These are phyloP conservation scores for Pythium aristosporum DNA, from an alignment of 352 stramenopile genomes.

Conservation along the genomic window DNA sequence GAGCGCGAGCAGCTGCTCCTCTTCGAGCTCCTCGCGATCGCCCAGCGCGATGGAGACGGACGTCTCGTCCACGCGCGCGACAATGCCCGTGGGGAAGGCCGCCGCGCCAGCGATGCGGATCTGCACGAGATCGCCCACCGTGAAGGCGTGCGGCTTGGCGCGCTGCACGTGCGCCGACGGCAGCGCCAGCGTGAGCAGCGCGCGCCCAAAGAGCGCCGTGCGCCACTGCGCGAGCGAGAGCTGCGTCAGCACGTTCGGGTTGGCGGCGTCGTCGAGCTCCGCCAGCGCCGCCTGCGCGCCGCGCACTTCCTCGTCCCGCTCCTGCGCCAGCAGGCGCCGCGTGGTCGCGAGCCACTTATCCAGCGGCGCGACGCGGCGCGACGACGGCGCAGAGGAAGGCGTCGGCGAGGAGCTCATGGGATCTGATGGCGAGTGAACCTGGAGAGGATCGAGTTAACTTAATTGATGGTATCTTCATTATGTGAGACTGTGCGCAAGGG, in stretches of 20 bases:
- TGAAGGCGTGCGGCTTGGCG: conserved; percentile 78
- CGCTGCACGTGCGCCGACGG: conserved; percentile 39
- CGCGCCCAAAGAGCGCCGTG: conserved; percentile 73
- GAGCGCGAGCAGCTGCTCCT: conserved; percentile 36
- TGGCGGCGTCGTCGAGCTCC: conserved; percentile 49
- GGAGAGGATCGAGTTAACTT: not conserved
- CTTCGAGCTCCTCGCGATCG: conserved; percentile 56
- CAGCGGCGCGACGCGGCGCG: conserved; percentile 31
- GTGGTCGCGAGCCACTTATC: conserved; percentile 59
- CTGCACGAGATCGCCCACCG: conserved; percentile 81
- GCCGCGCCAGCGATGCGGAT: conserved; percentile 33
- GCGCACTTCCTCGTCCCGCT: conserved; percentile 68
- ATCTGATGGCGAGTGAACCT: too few species aligned
- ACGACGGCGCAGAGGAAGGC: not conserved
- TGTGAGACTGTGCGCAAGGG: too few species aligned
- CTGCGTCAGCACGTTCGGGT: conserved; percentile 67
- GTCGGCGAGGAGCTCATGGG: conserved; percentile 33
- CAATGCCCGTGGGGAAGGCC: conserved; percentile 55
- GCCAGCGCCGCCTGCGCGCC: conserved; percentile 51
- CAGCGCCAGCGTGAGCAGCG: conserved; percentile 53
- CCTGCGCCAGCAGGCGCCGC: conserved; percentile 43
- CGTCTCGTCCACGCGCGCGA: conserved; percentile 59
- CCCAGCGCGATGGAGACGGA: conserved; percentile 59
- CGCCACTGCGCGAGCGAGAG: conserved; percentile 40
- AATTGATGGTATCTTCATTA: not conserved